Conservation (phyloP, 148 eudicot genomes). For the Limonium bicolor region DNA sequence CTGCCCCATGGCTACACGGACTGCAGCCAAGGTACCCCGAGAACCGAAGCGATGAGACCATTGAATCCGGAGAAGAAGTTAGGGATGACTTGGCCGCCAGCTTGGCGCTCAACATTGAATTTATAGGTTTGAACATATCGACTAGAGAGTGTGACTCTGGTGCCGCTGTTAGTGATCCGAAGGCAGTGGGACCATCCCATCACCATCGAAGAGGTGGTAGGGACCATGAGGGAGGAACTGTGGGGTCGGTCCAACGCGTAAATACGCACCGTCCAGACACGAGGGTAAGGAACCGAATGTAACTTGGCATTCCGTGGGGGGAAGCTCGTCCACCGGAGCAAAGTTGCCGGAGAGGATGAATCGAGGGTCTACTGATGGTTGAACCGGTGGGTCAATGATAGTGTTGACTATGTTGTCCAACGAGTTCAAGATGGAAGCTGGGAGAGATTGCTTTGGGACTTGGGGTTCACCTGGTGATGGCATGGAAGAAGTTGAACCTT, state of each 20-base stretch:
- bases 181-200: constrained; percentile 20
- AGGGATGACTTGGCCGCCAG: constrained; percentile 8
- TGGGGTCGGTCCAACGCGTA: constrained; percentile 18
- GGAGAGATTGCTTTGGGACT: too few species aligned
- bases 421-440: neutral
- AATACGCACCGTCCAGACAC: constrained; percentile 10
- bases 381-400: constrained; percentile 1
- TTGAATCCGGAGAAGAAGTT: constrained; percentile 12
- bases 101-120: constrained; percentile 6
- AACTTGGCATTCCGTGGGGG: constrained; percentile 6
- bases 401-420: constrained; percentile 3
- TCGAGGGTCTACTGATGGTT: neutral
- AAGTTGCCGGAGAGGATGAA: constrained; percentile 9
- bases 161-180: constrained; percentile 1
- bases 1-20: constrained; percentile 6
- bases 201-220: constrained; percentile 15
- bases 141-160: constrained; percentile 11
- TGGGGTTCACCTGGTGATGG: too few species aligned
- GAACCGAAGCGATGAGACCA: constrained; percentile 8
- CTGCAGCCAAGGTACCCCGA: constrained; percentile 4
- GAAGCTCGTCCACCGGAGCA: constrained; percentile 13
- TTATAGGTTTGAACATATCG: constrained; percentile 15
- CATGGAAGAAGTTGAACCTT: too few species aligned
- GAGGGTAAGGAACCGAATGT: constrained; percentile 2
- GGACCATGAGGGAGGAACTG: constrained; percentile 13